These are phyloP conservation scores for Raphanus raphanistrum DNA, from an alignment of 345 rosid genomes.

Conservation along the genomic window DNA sequence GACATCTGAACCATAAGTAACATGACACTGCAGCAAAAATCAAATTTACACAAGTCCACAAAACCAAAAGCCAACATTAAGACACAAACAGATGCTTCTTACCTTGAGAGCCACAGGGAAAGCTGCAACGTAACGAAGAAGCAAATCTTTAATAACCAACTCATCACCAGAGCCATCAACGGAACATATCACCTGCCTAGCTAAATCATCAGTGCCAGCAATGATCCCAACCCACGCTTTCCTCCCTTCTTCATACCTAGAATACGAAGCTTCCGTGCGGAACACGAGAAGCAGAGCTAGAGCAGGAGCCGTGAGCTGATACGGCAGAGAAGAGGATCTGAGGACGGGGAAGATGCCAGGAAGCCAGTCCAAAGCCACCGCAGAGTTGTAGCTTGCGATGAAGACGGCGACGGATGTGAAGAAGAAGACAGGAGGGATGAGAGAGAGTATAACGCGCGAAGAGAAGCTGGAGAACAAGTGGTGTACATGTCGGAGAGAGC, in stretches of 20 bases:
- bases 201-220: slow-evolving; percentile 71
- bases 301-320: slow-evolving; percentile 90
- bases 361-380: slow-evolving; percentile 57
- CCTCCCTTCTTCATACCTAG: slow-evolving; percentile 80
- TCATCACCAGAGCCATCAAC: slow-evolving; percentile 52
- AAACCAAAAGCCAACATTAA: background rate
- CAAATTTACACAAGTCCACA: slow-evolving; percentile 10
- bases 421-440: slow-evolving; percentile 75
- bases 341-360: slow-evolving; percentile 66
- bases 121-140: slow-evolving; percentile 69
- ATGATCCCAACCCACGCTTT: slow-evolving; percentile 81
- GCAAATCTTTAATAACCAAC: slow-evolving; percentile 46
- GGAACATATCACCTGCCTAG: slow-evolving; percentile 56
- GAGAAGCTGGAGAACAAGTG: slow-evolving; percentile 70
- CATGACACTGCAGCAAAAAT: slow-evolving; percentile 64
- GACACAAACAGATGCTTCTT: background rate
- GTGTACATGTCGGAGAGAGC: slow-evolving; percentile 78
- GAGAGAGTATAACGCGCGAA: slow-evolving; percentile 78
- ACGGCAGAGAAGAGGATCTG: slow-evolving; percentile 73
- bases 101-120: slow-evolving; percentile 93
- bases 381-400: slow-evolving; percentile 66
- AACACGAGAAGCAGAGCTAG: slow-evolving; percentile 84
- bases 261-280: slow-evolving; percentile 93
- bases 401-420: slow-evolving; percentile 64
- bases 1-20: slow-evolving; percentile 68